Evolutionary conservation across 148 eudicot species (phyloP), one percentile per base, ranked within the genome.

Genomic region (Vaccinium myrtillus): DNA sequence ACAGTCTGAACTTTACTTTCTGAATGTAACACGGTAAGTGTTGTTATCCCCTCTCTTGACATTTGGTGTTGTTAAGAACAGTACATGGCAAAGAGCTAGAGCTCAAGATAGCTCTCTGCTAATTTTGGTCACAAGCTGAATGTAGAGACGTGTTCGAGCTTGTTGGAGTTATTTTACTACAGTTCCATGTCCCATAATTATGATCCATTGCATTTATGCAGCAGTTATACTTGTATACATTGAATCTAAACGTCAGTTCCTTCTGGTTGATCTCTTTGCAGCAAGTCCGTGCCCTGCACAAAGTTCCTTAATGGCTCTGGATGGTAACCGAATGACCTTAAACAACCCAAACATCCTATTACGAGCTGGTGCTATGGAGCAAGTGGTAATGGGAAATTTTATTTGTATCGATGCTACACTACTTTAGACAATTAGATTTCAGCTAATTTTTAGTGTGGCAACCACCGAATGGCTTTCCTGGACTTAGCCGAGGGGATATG

Each of bases 251-350:
- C 15, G 19, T 36, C 0, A 18, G 36, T 56, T 32, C 46, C 25
- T 55, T 8, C 46, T 79, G 8, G 27, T 36, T 80, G 71, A 23
- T 80, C 46, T 18, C 13, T 21, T 80, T 74, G 25, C 77, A 74
- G 71, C 67, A 9, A 58, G 70, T 36, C 59, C 30, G 8, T 39
- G 25, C 77, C 13, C 12, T 8, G 12, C 25, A 0, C 23, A 12
- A 80, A 58, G 70, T 80, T 58, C 18, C 19, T 80, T 25, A 25
- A 80, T 80, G 67, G 46, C 71, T 36, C 51, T 59, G 51, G 18
- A 36, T 7, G 48, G 82, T 48, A 30, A 15, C 8, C 43, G 30
- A 15, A 58, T 58, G 70, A 21, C 51, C 70, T 55, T 18, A 36
- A 39, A 39, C 63, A 12, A 58, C 49, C n/a, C 39, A 14, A 75